Base-by-base conservation (phyloP, 2,329 filamentous ascomycete genomes). In the Epichloe amarillans region DNA sequence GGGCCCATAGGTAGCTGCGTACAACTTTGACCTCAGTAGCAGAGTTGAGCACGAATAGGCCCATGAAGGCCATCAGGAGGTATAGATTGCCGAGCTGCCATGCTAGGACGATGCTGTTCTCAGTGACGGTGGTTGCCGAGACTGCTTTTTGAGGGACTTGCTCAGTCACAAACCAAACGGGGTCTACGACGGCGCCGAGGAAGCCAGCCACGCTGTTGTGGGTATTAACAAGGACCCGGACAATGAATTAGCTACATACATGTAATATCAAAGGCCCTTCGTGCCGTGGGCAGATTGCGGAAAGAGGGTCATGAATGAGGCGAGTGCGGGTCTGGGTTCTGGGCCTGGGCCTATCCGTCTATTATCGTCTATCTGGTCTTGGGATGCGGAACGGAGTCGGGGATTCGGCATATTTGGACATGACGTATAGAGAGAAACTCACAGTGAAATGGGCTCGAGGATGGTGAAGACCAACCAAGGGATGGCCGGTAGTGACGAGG, bases 31-130 rank as follows among this genome's bases (percentile, higher is more conserved):
- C 64, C 66, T 88, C 84, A 14, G 69, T 77, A 2, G 80, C 84
- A 5, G 77, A 75, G 60, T 80, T 78, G 12, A 86, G 69, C 15
- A 87, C 73, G 4, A 75, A 80, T 7, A 86, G 61, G 3, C 80
- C 83, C 4, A 86, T 63, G 52, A 87, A 68, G 54, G 76, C 80
- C 46, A 86, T 69, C 12, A 88, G 71, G 1, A 82, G 73, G 58
- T 87, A 88, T 19, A 81, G 63, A 58, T 88, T 88, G 43, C 82
- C 83, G 15, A 88, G 72, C 66, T 88, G 82, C 57, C 77, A 72
- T 44, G 80, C 76, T 30, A 86, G 66, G n/a, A 83, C 69, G 41
- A 75, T 70, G 54, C 72, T 71, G 57, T 73, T 71, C 46, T 69
- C 67, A 44, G 72, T 70, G 30, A 66, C 61, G 21, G 63, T 57